Evolutionary conservation across 1,284 basidiomycete species (phyloP), one percentile per base, ranked within the genome.

Genomic region (Sporisorium scitamineum): DNA sequence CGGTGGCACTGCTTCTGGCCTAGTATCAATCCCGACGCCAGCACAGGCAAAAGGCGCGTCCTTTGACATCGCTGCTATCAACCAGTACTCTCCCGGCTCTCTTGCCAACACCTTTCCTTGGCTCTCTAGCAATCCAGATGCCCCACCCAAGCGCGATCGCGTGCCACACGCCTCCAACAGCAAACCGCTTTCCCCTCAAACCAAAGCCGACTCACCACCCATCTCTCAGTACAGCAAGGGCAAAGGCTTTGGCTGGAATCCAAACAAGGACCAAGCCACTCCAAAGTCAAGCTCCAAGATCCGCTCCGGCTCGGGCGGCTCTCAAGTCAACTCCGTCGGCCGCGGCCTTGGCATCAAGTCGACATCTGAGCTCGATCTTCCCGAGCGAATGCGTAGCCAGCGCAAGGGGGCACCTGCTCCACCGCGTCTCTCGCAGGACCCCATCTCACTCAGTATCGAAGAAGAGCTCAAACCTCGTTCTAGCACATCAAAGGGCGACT

Each of bases 191-290:
- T 32, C 47, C 5, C 5, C 32, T 8, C 51, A 61, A 5, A 16
- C 47, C 9, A 54, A 62, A 20, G 41, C 37, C 31, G 60, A 75
- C 44, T 70, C 72, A 11, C 64, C 73, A 8, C 64, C 73, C 20
- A 42, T 76, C 29, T 51, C 56, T 6, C 64, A 68, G 29, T 71
- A 63, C 65, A 71, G 68, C 61, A 61, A 61, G 39, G 73, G 73
- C 27, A 70, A 71, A 47, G 73, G 73, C n/a, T 76, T 53, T 20
- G 73, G 73, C 31, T 76, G 61, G 55, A 76, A 67, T 22, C 68
- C 64, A 5, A 54, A 52, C 44, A 60, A 71, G 26, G 54, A 61
- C 2, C 61, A 57, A 34, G 41, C 18, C 42, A 18, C 60, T n/a
- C 45, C 59, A 20, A 70, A 67, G 26, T 64, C 64, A 7, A 32